A percentile compares a stretch with the other conserved stretches of the same genome.
Evolutionary conservation across 1,139 yeast species (phyloP).

Genomic region (Yamadazyma buinensis): DNA sequence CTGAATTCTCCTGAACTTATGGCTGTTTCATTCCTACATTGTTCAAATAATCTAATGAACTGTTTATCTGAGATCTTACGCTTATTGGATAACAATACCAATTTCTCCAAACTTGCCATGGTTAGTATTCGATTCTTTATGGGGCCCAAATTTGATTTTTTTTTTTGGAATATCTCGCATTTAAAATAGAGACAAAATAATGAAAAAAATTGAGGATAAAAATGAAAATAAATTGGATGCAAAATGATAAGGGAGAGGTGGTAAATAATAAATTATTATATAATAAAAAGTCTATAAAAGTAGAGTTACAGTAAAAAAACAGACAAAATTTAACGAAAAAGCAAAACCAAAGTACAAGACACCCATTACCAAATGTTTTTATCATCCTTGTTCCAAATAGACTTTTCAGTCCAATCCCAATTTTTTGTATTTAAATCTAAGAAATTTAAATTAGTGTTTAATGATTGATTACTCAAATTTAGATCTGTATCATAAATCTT

Average conservation of each 20-base stretch:
- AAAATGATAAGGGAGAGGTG: no score
- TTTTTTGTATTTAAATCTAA: slow-evolving; percentile 7
- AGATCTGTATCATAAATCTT: slow-evolving; percentile 3
- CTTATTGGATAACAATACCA: slow-evolving; percentile 14
- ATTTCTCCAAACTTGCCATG: slow-evolving; percentile 9
- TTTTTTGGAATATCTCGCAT: no score
- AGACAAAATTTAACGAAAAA: no score
- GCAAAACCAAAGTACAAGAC: background rate
- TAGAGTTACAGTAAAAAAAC: background rate
- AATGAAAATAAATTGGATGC: no score
- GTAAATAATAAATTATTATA: no score
- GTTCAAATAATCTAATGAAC: slow-evolving; percentile 18
- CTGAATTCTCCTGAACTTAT: slow-evolving; percentile 15
- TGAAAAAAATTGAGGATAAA: no score
- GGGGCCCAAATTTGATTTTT: no score
- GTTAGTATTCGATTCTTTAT: background rate
- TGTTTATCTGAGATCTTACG: slow-evolving; percentile 14
- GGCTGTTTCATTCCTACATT: slow-evolving; percentile 13
- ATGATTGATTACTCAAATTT: slow-evolving; percentile 10
- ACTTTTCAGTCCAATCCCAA: slow-evolving; percentile 10
- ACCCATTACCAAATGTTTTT: slow-evolving; percentile 12
- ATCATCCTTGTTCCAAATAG: slow-evolving; percentile 14
- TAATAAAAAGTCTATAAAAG: background rate
- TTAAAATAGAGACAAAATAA: no score
- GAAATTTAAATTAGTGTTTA: slow-evolving; percentile 9